Base-by-base conservation (phyloP, 257 asterid genomes). In the Misopates orontium region DNA sequence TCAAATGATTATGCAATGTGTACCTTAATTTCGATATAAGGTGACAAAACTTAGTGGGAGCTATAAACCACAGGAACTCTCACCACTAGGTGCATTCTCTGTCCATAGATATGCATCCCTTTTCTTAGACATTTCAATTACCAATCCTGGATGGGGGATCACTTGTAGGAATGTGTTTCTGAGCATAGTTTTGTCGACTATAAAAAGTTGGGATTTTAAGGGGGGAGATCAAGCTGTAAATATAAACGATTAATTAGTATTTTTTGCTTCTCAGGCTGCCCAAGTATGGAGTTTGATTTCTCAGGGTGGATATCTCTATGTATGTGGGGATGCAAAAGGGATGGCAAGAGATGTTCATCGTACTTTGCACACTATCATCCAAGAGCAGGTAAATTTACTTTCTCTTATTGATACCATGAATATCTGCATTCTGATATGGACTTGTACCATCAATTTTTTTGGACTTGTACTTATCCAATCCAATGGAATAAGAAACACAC, bases 301-400 rank as follows among this genome's bases (percentile, higher is more conserved):
- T 64, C 73, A 77, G 72, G 77, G 50, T 62, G 95, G 89, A 31
- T 84, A 82, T 81, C 82, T 87, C 56, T 87, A 87, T 73, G 95
- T 87, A 45, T 87, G 95, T 47, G 95, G 95, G 48, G 95, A 87
- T 78, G 95, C 95, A n/a, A 87, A 87, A 72, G 95, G 91, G 45
- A 87, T 87, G 95, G 95, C 95, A 25, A 80, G 78, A 73, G 95
- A 87, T 56, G 95, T 87, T 62, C 95, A 87, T 69, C 95, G 91
- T 50, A 71, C 89, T 4, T 77, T 87, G 74, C 95, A 87, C 73
- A 80, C 84, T 68, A 75, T 87, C 28, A 80, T 82, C 72, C 89
- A 87, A 72, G 84, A 76, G 64, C 91, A 87, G 88, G 94, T 86
- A 71, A 64, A 17, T 9, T 8, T 24, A 19, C 36, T 28, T 28